A percentile compares a stretch with the other conserved stretches of the same genome.
These are phyloP conservation scores for Gossypium schwendimanii DNA, from an alignment of 441 rosid genomes.

Conservation along the genomic window DNA sequence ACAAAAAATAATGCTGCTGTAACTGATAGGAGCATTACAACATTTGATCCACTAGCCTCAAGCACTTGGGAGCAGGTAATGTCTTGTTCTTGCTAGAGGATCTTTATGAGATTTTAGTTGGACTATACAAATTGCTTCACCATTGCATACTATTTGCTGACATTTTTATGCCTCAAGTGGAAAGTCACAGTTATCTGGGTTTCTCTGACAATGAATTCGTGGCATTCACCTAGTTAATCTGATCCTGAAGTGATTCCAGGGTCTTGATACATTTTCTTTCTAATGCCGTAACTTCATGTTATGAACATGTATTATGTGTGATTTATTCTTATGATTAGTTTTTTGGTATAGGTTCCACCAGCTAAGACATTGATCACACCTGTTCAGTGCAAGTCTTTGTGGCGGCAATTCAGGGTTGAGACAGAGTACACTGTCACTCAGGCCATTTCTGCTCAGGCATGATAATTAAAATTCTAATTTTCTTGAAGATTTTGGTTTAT, in stretches of 20 bases:
- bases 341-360: constrained; percentile 48
- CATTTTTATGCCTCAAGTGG: not conserved
- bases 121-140: not conserved
- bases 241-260: not conserved
- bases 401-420: constrained; percentile 95
- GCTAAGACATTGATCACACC: constrained; percentile 88
- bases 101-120: constrained; percentile 11
- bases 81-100: constrained; percentile 5
- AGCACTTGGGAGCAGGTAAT: constrained; percentile 91
- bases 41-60: constrained; percentile 75
- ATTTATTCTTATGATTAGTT: not conserved
- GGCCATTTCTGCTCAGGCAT: constrained; percentile 96
- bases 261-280: not conserved
- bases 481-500: not conserved
- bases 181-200: no score
- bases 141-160: not conserved
- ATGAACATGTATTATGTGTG: no score
- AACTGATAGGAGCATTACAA: constrained; percentile 43
- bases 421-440: constrained; percentile 90
- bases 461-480: constrained; percentile 9
- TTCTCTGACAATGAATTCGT: not conserved
- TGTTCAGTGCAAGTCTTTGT: constrained; percentile 88
- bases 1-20: constrained; percentile 30
- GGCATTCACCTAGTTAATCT: not conserved
- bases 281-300: no score